Percentiles rank a stretch among this genome's conserved stretches.
Conservation (phyloP, 2,329 filamentous ascomycete species). For the Daldinia sp. region DNA sequence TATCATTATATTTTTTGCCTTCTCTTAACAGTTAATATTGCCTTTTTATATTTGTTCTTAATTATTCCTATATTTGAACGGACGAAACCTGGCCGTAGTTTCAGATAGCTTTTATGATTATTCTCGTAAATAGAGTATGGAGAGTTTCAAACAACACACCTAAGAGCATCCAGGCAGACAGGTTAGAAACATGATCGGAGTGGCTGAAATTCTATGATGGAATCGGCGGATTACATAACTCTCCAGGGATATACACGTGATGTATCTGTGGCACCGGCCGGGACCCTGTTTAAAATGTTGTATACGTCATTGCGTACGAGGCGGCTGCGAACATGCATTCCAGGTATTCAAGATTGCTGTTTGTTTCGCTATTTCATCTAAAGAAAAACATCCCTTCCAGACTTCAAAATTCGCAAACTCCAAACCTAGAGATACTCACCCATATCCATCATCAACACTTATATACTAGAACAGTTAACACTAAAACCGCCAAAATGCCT, state of each 20-base stretch:
- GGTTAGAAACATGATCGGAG: too few species aligned
- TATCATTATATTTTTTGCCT: too few species aligned
- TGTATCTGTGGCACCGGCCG: slow-evolving; percentile 9
- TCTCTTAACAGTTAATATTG: too few species aligned
- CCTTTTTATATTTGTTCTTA: too few species aligned
- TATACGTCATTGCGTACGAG: slow-evolving; percentile 34
- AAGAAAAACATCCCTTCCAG: background rate
- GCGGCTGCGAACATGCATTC: slow-evolving; percentile 6
- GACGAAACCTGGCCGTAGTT: too few species aligned
- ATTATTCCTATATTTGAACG: too few species aligned
- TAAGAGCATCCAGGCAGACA: too few species aligned
- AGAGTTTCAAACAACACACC: too few species aligned
- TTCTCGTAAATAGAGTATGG: too few species aligned
- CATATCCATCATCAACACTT: background rate
- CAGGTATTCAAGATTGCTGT: slow-evolving; percentile 1
- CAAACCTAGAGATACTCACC: background rate
- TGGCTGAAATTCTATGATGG: too few species aligned
- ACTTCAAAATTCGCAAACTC: background rate
- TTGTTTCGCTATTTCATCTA: background rate
- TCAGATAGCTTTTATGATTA: too few species aligned
- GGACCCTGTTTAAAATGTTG: slow-evolving; percentile 19
- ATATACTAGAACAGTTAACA: background rate
- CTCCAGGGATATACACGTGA: slow-evolving; percentile 22
- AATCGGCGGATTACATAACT: slow-evolving; percentile 10
- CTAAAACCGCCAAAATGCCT: slow-evolving; percentile 61